These are phyloP conservation scores for Magnolia sinica DNA, from an alignment of 164 flowering plant species.

Conservation along the genomic window DNA sequence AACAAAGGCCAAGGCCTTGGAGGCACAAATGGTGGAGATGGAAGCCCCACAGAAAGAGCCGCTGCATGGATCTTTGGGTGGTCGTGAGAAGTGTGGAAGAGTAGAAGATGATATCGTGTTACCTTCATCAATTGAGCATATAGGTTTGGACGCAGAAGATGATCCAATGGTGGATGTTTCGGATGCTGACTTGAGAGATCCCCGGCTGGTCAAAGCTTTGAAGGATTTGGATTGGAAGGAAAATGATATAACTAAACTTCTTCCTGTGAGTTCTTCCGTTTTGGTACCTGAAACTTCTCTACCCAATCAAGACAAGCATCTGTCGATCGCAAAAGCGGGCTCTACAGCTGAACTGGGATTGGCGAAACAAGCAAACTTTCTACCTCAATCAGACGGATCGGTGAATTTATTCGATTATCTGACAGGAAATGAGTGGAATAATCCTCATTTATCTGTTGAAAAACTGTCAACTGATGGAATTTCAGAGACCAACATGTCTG, in stretches of 20 bases:
- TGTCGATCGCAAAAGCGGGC: slow-evolving; percentile 3
- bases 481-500: background rate
- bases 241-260: slow-evolving; percentile 5
- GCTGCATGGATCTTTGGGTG: background rate
- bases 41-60: slow-evolving; percentile 38
- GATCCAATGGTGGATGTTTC: background rate
- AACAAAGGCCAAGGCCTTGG: slow-evolving; percentile 50
- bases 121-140: background rate
- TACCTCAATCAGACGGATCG: slow-evolving; percentile 14
- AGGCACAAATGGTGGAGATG: slow-evolving; percentile 59
- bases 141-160: background rate
- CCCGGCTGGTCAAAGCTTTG: background rate
- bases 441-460: slow-evolving; percentile 14
- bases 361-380: background rate
- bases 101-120: background rate
- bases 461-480: slow-evolving; percentile 8
- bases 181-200: background rate
- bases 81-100: slow-evolving; percentile 2
- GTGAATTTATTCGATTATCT: slow-evolving; percentile 25
- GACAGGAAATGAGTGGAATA: slow-evolving; percentile 24
- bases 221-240: slow-evolving; percentile 9
- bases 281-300: slow-evolving; percentile 3
- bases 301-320: slow-evolving; percentile 7
- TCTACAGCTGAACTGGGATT: slow-evolving; percentile 6
- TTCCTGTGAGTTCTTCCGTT: slow-evolving; percentile 5